phyloP scores from a whole-genome alignment of 163 green algal genomes.

The Chloromonas sp. region DNA sequence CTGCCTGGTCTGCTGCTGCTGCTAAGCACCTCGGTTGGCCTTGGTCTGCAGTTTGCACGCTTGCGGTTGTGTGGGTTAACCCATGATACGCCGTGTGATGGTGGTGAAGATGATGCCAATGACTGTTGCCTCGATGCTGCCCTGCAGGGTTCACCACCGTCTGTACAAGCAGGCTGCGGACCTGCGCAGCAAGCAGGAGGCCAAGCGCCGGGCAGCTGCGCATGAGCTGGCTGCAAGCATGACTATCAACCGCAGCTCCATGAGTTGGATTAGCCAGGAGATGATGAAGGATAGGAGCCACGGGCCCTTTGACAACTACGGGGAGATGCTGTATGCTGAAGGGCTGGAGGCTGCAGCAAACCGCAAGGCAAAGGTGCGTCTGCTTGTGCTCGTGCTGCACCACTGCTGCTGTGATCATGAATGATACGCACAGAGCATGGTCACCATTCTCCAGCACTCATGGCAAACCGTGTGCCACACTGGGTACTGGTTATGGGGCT shows the following conservation, averaged over 20 bases:
- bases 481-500: no score
- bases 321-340: constrained; percentile 74
- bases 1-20: no score
- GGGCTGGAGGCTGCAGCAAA: constrained; percentile 40
- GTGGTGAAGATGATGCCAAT: no score
- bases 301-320: constrained; percentile 63
- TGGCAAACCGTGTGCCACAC: no score
- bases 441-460: no score
- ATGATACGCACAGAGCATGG: not conserved
- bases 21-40: no score
- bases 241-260: constrained; percentile 13
- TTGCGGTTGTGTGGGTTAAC: no score
- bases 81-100: no score
- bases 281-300: constrained; percentile 58
- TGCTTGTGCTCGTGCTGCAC: not conserved
- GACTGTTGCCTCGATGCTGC: no score
- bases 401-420: not conserved
- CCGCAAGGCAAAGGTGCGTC: constrained; percentile 23
- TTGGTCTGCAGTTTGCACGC: no score
- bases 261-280: constrained; percentile 57
- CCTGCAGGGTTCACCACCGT: constrained; percentile 23
- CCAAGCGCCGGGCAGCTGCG: constrained; percentile 11
- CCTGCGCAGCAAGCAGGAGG: constrained; percentile 23
- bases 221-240: constrained; percentile 7
- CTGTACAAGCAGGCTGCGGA: constrained; percentile 39